Base-by-base conservation (phyloP, 2,329 filamentous ascomycete genomes). In the Xylariomycetidae sp. region DNA sequence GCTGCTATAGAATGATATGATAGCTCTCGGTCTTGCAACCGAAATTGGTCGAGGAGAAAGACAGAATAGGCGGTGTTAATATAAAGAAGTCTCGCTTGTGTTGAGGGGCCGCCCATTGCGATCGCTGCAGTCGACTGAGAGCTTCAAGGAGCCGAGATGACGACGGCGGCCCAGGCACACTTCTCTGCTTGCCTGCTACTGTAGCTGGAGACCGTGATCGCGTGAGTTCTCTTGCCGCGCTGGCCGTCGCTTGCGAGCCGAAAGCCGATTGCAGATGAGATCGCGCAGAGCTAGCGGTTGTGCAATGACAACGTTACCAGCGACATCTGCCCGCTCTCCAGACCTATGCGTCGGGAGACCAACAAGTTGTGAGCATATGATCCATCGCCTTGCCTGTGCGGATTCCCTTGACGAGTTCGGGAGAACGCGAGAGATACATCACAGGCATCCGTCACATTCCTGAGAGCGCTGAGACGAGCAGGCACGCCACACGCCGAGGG, bases 361-460 rank as follows among this genome's bases (percentile, higher is more conserved):
- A n/a, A n/a, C n/a, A n/a, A n/a, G n/a, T n/a, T n/a, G n/a, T n/a
- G n/a, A n/a, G n/a, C n/a, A n/a, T n/a, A n/a, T n/a, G n/a, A n/a
- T n/a, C n/a, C n/a, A n/a, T n/a, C n/a, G n/a, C n/a, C n/a, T n/a
- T n/a, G n/a, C n/a, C n/a, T n/a, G n/a, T n/a, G n/a, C n/a, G n/a
- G n/a, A n/a, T n/a, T n/a, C n/a, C n/a, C n/a, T n/a, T n/a, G 30
- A 31, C 28, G 37, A 29, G 37, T 40, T 30, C 41, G 41, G 44
- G 42, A 44, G 37, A 46, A 39, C 44, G 45, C 39, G 47, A 46
- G 50, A 44, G 45, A 43, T 42, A 49, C 44, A 51, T 47, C 44
- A 49, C 38, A 47, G 38, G 42, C 37, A 46, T 43, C 47, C 43
- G 51, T 45, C 49, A 53, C 51, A 54, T 54, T 52, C 51, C 51